Evolutionary conservation across 2,329 filamentous ascomycete genomes (phyloP).

Genomic region (Fusarium globosum): DNA sequence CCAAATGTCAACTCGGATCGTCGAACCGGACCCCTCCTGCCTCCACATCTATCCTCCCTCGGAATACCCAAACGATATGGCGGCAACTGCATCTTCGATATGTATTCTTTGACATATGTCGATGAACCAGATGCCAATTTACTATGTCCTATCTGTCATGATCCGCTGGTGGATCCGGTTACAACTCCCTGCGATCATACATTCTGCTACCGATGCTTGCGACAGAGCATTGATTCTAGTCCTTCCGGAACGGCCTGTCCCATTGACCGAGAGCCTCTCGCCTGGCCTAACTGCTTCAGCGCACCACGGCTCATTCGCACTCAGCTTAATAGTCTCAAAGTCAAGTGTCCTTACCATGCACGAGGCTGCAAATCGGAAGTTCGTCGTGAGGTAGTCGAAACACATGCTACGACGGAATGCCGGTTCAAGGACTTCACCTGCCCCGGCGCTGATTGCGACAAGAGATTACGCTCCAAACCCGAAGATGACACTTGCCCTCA

Average conservation of each 20-base stretch:
- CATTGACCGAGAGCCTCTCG: slow-evolving; percentile 63
- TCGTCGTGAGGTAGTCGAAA: slow-evolving; percentile 64
- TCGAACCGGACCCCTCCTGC: slow-evolving; percentile 50
- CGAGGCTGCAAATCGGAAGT: slow-evolving; percentile 63
- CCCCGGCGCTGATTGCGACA: slow-evolving; percentile 62
- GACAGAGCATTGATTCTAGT: slow-evolving; percentile 54
- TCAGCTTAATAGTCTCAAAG: slow-evolving; percentile 69
- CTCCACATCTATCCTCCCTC: slow-evolving; percentile 53
- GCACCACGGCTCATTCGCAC: slow-evolving; percentile 64
- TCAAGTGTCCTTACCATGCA: slow-evolving; percentile 66
- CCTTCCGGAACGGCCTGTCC: slow-evolving; percentile 62
- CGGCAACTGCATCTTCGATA: slow-evolving; percentile 55
- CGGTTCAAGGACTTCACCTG: slow-evolving; percentile 67
- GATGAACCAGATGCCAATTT: slow-evolving; percentile 59
- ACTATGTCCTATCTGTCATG: slow-evolving; percentile 68
- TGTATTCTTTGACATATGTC: slow-evolving; percentile 59
- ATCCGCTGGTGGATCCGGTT: slow-evolving; percentile 69
- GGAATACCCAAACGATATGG: slow-evolving; percentile 54
- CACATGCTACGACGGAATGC: slow-evolving; percentile 68
- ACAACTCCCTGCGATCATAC: slow-evolving; percentile 73
- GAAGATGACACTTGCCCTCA: slow-evolving; percentile 66
- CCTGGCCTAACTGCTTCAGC: slow-evolving; percentile 55
- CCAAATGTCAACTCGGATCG: slow-evolving; percentile 43
- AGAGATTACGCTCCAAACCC: slow-evolving; percentile 63
- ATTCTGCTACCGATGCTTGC: slow-evolving; percentile 70